A percentile compares a stretch with the other conserved stretches of the same genome.
These are phyloP conservation scores for Xanthoconium stramineum DNA, from an alignment of 768 basidiomycete genomes.

Conservation along the genomic window DNA sequence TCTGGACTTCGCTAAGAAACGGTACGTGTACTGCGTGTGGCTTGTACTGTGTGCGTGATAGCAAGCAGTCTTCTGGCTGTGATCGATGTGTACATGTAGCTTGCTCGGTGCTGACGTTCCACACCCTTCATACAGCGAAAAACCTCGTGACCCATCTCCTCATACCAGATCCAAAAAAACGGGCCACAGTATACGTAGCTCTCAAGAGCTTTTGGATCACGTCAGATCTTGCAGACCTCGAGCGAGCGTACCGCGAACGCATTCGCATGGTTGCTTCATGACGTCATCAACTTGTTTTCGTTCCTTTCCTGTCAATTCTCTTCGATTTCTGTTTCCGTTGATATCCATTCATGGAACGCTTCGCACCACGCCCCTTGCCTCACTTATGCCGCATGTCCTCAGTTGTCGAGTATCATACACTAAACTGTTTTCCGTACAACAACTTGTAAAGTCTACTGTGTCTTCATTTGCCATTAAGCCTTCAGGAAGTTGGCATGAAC, in stretches of 20 bases:
- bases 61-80: conserved; percentile 1
- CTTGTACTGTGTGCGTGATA: neutral
- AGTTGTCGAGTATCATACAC: neutral
- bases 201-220: conserved; percentile 66
- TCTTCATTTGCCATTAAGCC: conserved; percentile 37
- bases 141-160: conserved; percentile 60
- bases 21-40: conserved; percentile 41
- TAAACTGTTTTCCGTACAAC: conserved; percentile 8
- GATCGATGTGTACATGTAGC: neutral
- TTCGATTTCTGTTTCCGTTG: neutral
- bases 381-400: conserved; percentile 1
- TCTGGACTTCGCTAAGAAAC: conserved; percentile 56
- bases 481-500: conserved; percentile 90
- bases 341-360: neutral
- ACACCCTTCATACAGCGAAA: conserved; percentile 38
- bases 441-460: neutral
- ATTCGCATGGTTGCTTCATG: conserved; percentile 31
- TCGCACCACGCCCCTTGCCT: neutral
- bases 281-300: neutral
- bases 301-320: neutral
- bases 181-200: conserved; percentile 63
- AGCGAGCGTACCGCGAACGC: conserved; percentile 57
- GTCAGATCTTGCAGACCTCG: conserved; percentile 57
- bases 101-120: conserved; percentile 6
- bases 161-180: conserved; percentile 49